These are phyloP conservation scores for Amniculicola lignicola DNA, from an alignment of 495 filamentous ascomycete species.

Conservation along the genomic window DNA sequence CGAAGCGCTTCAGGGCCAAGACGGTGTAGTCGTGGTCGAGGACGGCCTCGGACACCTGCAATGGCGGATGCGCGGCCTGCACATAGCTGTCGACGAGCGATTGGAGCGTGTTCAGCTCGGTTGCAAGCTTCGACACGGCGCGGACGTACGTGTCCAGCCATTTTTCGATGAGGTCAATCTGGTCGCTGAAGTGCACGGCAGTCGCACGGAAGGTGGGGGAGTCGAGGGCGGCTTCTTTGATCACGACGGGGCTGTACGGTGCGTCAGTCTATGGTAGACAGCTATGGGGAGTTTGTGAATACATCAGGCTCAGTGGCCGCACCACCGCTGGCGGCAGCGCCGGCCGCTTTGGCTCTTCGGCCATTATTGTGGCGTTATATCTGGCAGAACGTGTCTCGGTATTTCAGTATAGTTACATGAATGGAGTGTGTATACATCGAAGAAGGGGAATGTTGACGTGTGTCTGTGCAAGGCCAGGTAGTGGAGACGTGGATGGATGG, in stretches of 20 bases:
- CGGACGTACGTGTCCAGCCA: conserved; percentile 89
- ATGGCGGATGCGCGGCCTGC: conserved; percentile 64
- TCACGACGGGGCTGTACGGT: conserved; percentile 66
- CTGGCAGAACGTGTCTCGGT: too few relatives aligned
- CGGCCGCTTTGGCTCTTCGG: conserved; percentile 21
- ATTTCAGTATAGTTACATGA: too few relatives aligned
- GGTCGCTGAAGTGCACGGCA: conserved; percentile 82
- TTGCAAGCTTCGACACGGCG: conserved; percentile 69
- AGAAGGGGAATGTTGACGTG: too few relatives aligned
- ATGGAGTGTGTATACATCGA: conserved; percentile 25
- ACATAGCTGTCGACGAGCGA: conserved; percentile 70
- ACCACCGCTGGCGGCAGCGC: conserved; percentile 25
- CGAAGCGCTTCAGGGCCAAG: conserved; percentile 76
- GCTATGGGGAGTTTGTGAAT: background rate
- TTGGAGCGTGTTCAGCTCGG: conserved; percentile 70
- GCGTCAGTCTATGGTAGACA: background rate
- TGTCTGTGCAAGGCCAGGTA: too few relatives aligned
- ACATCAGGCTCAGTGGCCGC: conserved; percentile 35
- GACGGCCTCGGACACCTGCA: conserved; percentile 68
- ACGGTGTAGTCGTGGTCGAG: conserved; percentile 95
- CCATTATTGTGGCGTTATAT: too few relatives aligned
- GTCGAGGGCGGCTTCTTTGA: conserved; percentile 94
- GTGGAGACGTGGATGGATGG: too few relatives aligned
- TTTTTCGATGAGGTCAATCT: conserved; percentile 85
- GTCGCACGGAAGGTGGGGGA: conserved; percentile 92